Evolutionary conservation across 805 yeast species (phyloP).

Genomic region (Candida arabinofermentans): DNA sequence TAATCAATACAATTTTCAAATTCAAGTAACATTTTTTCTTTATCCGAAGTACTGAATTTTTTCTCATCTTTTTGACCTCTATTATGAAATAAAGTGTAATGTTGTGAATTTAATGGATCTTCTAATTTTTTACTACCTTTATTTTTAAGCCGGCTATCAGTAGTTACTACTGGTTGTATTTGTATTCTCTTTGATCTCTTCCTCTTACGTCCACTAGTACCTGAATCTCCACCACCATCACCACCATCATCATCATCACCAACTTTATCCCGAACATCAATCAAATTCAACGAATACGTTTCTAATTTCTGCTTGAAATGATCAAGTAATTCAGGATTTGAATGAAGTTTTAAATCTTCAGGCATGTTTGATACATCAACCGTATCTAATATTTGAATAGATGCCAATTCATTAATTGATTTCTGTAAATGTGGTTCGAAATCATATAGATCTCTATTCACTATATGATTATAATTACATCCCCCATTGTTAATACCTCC

Average conservation of each 20-base stretch:
- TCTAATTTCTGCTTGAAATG: slow-evolving; percentile 8
- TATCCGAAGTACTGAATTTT: slow-evolving; percentile 52
- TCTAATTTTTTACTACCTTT: not conserved
- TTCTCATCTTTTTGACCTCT: slow-evolving; percentile 63
- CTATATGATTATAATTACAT: not conserved
- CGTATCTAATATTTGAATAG: slow-evolving; percentile 16
- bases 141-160: not conserved
- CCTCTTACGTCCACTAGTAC: too few species aligned
- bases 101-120: slow-evolving; percentile 46
- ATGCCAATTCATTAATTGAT: slow-evolving; percentile 23
- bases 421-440: slow-evolving; percentile 30
- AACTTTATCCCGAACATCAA: slow-evolving; percentile 17
- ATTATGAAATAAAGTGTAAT: slow-evolving; percentile 46
- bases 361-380: slow-evolving; percentile 1
- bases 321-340: slow-evolving; percentile 15
- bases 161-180: not conserved
- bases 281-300: slow-evolving; percentile 14
- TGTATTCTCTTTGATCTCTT: not conserved
- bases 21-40: slow-evolving; percentile 49
- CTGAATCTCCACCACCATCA: slow-evolving; percentile 1
- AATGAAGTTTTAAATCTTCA: slow-evolving; percentile 7
- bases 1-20: slow-evolving; percentile 50
- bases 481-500: too few species aligned
- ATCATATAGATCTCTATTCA: slow-evolving; percentile 29
- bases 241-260: slow-evolving; percentile 4